Percentiles rank a stretch among this genome's conserved stretches.
Evolutionary conservation across 495 filamentous ascomycete genomes (phyloP).

Genomic region (Pyronema omphalodes): DNA sequence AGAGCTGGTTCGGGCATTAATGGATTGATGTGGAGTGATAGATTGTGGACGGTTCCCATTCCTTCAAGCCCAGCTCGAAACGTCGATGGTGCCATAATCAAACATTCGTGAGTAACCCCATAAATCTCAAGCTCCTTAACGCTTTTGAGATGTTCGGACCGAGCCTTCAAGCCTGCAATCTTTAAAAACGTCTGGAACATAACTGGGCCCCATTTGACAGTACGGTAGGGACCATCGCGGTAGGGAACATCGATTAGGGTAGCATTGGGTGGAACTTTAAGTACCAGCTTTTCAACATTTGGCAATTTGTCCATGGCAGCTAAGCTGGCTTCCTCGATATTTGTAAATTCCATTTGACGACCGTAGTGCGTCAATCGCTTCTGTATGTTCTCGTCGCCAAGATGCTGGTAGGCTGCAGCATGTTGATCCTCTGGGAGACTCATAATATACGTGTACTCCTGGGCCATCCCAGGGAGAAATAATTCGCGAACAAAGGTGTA

Average conservation of each 20-base stretch:
- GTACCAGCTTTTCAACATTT: not conserved
- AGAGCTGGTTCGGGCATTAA: not conserved
- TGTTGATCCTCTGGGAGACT: not conserved
- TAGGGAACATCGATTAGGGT: not conserved
- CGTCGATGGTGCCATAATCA: not conserved
- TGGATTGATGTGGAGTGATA: not conserved
- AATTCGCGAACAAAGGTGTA: conserved; percentile 4
- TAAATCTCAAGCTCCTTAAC: not conserved
- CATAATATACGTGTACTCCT: not conserved
- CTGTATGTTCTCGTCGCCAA: not conserved
- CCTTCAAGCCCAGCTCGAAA: not conserved
- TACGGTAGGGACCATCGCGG: not conserved
- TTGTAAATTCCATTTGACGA: not conserved
- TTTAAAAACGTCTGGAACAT: not conserved
- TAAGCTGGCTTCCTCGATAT: not conserved
- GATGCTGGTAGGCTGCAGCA: not conserved
- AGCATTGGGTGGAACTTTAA: not conserved
- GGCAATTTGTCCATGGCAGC: not conserved
- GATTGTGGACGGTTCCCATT: not conserved
- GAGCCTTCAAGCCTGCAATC: not conserved
- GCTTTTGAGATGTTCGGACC: not conserved
- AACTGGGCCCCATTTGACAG: not conserved
- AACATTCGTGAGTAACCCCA: not conserved
- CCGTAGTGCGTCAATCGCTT: not conserved
- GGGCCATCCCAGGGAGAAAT: not conserved